Base-by-base conservation (phyloP, 2,329 filamentous ascomycete genomes). In the Penicillium sp. region DNA sequence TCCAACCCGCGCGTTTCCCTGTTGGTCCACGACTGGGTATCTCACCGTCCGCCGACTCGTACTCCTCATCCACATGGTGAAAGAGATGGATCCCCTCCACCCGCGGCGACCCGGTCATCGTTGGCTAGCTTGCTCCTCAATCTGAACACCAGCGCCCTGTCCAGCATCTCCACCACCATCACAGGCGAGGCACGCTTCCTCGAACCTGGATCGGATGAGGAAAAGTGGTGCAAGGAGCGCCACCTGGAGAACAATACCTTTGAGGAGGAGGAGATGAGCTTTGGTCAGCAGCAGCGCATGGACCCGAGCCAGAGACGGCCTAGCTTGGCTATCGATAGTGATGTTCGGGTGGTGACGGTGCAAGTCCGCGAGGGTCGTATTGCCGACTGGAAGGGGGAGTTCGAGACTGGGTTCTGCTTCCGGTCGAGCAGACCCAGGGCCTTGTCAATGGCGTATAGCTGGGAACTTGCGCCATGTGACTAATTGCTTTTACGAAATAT, bases 21-120 rank as follows among this genome's bases (percentile, higher is more conserved):
- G 10, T 81, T 97, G n/a, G 93, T 97, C 6, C 93, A 98, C 72
- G 93, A 97, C 72, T 98, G 90, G 93, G 86, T 95, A 48, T 95
- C 89, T 1, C 89, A 95, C 68, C 84, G 93, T 1, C 90, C 91
- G 1, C 87, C 89, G 0, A 89, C 86, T 6, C 81, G 86, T 42
- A 73, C 76, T 44, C 65, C 70, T 2, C 67, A 67, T 40, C 74
- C 76, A 38, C 81, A 75, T 6, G 78, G 74, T 58, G 73, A 65
- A 48, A 77, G 74, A 50, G 78, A 74, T 41, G 83, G 81, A 51
- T 86, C 82, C 31, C 84, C 81, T 22, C 78, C 74, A 14, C 84
- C 78, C 40, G 81, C 81, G 41, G 72, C 70, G 22, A 77, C 77
- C 51, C 79, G 83, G 11, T 89, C 87, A 29, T 87, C 84, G 51